phyloP scores from a whole-genome alignment of 805 yeast species.

The Pichia kluyveri region DNA sequence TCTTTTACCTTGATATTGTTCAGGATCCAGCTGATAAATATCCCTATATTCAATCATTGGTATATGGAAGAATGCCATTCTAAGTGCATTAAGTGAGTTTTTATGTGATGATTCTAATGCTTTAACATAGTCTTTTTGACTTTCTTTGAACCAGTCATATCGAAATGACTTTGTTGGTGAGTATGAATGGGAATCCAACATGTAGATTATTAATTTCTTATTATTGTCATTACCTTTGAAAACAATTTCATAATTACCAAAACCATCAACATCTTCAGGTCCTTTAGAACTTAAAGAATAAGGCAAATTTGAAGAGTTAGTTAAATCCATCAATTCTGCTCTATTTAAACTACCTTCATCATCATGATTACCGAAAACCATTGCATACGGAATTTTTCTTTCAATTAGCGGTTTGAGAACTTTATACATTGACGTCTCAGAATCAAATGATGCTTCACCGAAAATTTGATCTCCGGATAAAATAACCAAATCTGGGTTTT shows the following conservation, averaged over 20 bases:
- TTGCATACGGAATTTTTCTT: conserved; percentile 72
- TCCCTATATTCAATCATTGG: conserved; percentile 73
- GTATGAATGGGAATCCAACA: conserved; percentile 79
- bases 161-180: conserved; percentile 66
- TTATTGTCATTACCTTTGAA: conserved; percentile 27
- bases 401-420: conserved; percentile 58
- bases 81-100: conserved; percentile 38
- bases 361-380: conserved; percentile 90
- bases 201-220: conserved; percentile 47
- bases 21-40: background rate
- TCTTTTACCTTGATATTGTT: conserved; percentile 44
- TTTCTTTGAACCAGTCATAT: conserved; percentile 68
- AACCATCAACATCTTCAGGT: conserved; percentile 63
- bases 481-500: conserved; percentile 77
- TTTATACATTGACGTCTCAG: conserved; percentile 75
- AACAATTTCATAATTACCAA: conserved; percentile 66
- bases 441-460: conserved; percentile 73
- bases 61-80: conserved; percentile 88
- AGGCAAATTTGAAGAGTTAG: conserved; percentile 43
- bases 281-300: conserved; percentile 56
- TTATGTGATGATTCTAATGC: conserved; percentile 11
- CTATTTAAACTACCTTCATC: conserved; percentile 71
- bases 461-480: conserved; percentile 87
- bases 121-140: conserved; percentile 16
- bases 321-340: conserved; percentile 48